Percentiles rank a stretch among this genome's conserved stretches.
phyloP scores from a whole-genome alignment of 371 early-diverging fungal species.

The Mucor indicus region DNA sequence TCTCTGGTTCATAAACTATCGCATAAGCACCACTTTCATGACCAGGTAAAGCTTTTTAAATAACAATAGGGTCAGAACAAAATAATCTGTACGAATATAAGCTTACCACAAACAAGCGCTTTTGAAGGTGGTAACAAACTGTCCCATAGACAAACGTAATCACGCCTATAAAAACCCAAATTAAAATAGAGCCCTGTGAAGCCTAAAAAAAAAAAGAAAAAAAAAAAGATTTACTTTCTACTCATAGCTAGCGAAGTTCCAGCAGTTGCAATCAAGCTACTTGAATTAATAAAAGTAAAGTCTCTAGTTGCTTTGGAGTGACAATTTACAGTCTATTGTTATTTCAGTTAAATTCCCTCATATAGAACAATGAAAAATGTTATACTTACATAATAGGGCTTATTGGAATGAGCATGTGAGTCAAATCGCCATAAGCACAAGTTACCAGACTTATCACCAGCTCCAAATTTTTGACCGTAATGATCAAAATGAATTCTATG shows the following conservation, averaged over 20 bases:
- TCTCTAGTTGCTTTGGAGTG: slow-evolving; percentile 69
- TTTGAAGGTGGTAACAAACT: slow-evolving; percentile 66
- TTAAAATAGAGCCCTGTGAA: no score
- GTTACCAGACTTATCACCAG: slow-evolving; percentile 66
- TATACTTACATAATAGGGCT: slow-evolving; percentile 56
- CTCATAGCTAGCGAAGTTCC: slow-evolving; percentile 61
- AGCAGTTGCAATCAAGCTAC: slow-evolving; percentile 72
- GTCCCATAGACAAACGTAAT: slow-evolving; percentile 78
- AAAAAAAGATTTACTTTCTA: slow-evolving; percentile 43
- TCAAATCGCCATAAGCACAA: slow-evolving; percentile 75
- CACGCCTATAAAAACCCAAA: slow-evolving; percentile 21
- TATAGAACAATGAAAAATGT: not conserved
- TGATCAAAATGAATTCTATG: slow-evolving; percentile 63
- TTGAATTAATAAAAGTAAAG: slow-evolving; percentile 70
- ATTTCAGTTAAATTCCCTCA: not conserved
- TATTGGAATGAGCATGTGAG: slow-evolving; percentile 58
- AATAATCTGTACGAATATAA: not conserved
- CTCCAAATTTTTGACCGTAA: slow-evolving; percentile 77
- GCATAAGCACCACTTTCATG: slow-evolving; percentile 67
- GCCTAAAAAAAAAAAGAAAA: not conserved
- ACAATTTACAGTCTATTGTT: slow-evolving; percentile 43
- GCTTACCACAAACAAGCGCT: slow-evolving; percentile 57
- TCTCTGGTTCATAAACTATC: slow-evolving; percentile 59
- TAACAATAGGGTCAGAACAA: no score
- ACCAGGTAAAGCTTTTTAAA: slow-evolving; percentile 42